Evolutionary conservation across 768 basidiomycete species (phyloP), one percentile per base, ranked within the genome.

Genomic region (Boletus rex-veris): DNA sequence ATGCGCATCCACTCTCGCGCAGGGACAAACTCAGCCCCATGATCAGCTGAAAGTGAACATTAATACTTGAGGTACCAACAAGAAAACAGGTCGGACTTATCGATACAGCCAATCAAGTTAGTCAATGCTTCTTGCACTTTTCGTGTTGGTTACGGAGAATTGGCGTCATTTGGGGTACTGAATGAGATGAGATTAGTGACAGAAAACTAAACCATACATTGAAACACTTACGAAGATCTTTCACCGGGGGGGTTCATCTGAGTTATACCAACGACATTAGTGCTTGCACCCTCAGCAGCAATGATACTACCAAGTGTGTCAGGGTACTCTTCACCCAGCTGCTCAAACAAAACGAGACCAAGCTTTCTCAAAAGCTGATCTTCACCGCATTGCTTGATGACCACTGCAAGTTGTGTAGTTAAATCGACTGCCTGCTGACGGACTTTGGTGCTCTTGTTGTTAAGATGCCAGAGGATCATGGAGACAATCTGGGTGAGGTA

Each of bases 1-100:
- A 98, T 98, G 66, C 97, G 88, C 97, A 99, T 99, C 96, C 96
- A 98, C 74, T 99, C 97, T 64, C 97, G 84, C 10, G 96, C 96
- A 15, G 97, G 95, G 0, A 98, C 95, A 57, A 92, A 98, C 73
- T 98, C 97, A 19, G 97, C 96, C 52, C 97, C 96, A 72, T 96
- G 92, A 83, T 99, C 97, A 53, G 97, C 96, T 80, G 48, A 36
- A 19, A 28, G 30, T 18, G 46, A 36, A 49, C 26, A 2, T 64
- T 14, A 60, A 40, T 40, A 47, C 0, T 19, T 9, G 31, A 8
- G 35, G 55, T 45, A 53, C 43, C 35, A 36, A 44, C 14, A 2
- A 26, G 28, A 31, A 28, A 9, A 46, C 14, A 0, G 7, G 28
- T 3, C 5, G 30, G 26, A 39, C 74, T 58, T 21, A 81, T 85